Evolutionary conservation across 805 yeast genomes (phyloP).

Genomic region (Lipomyces sp.): DNA sequence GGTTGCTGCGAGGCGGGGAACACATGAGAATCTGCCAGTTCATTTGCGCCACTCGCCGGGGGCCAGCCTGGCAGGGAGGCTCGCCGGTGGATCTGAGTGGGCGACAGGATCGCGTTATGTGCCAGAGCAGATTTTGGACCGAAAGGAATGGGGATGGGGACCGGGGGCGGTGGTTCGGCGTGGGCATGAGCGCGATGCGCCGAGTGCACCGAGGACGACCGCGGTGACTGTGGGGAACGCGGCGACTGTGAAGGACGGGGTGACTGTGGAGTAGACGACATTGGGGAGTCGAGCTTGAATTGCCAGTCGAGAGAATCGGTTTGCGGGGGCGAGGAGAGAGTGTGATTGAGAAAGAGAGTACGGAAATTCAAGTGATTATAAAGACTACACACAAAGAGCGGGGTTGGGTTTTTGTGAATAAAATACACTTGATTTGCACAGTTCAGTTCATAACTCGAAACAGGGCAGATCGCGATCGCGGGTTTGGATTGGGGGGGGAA

Average conservation of each 20-base stretch:
- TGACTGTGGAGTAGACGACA: too few species aligned
- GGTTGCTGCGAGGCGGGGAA: slow-evolving; percentile 5
- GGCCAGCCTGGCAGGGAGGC: slow-evolving; percentile 14
- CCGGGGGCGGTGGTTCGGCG: slow-evolving; percentile 2
- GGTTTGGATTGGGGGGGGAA: too few species aligned
- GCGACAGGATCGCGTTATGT: slow-evolving; percentile 13
- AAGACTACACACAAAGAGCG: too few species aligned
- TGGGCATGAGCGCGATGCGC: neutral
- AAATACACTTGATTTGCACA: too few species aligned
- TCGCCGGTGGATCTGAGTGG: slow-evolving; percentile 23
- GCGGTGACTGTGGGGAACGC: neutral
- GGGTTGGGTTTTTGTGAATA: too few species aligned
- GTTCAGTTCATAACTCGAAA: too few species aligned
- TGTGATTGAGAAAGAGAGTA: too few species aligned
- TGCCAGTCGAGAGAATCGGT: neutral
- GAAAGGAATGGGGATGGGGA: slow-evolving; percentile 23
- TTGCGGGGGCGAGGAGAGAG: neutral
- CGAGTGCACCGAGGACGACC: neutral
- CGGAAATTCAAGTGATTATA: too few species aligned
- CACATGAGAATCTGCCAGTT: too few species aligned
- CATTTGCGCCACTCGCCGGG: too few species aligned
- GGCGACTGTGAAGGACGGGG: too few species aligned
- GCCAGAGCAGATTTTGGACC: slow-evolving; percentile 16
- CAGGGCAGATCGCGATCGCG: too few species aligned
- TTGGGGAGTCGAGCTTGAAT: neutral